A percentile compares a stretch with the other conserved stretches of the same genome.
Conservation (phyloP, 2,329 filamentous ascomycete genomes). For the Dactylellina cionopaga region DNA sequence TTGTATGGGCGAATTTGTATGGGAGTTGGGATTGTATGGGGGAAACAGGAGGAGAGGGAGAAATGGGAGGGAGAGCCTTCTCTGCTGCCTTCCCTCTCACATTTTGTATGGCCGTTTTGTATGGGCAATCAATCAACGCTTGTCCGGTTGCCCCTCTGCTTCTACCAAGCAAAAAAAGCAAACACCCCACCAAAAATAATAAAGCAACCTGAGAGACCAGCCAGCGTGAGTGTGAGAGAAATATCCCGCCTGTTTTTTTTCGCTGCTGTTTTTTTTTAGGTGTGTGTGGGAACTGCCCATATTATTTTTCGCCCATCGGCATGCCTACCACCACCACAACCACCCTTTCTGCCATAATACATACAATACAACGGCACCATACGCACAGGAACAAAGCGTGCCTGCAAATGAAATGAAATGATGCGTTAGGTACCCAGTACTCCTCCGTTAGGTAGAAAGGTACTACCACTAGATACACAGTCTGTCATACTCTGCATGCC, state of each 20-base stretch:
- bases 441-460: too few species aligned
- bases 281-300: not conserved
- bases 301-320: too few species aligned
- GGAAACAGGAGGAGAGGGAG: constrained; percentile 35
- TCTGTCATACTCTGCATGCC: not conserved
- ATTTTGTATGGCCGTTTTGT: constrained; percentile 43
- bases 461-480: too few species aligned
- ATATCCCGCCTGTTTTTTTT: constrained; percentile 30
- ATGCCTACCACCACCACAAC: too few species aligned
- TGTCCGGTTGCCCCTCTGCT: too few species aligned
- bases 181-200: constrained; percentile 24
- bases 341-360: too few species aligned
- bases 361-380: too few species aligned
- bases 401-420: too few species aligned
- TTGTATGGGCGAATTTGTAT: constrained; percentile 52
- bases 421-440: too few species aligned
- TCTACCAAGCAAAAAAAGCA: constrained; percentile 49
- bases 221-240: too few species aligned
- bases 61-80: constrained; percentile 47
- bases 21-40: constrained; percentile 43
- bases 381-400: not conserved
- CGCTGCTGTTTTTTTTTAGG: not conserved
- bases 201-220: too few species aligned
- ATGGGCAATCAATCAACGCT: constrained; percentile 50
- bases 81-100: not conserved